Evolutionary conservation across 225 moss, liverwort and hornwort species (phyloP), one percentile per base, ranked within the genome.

Genomic region (Climacium dendroides): DNA sequence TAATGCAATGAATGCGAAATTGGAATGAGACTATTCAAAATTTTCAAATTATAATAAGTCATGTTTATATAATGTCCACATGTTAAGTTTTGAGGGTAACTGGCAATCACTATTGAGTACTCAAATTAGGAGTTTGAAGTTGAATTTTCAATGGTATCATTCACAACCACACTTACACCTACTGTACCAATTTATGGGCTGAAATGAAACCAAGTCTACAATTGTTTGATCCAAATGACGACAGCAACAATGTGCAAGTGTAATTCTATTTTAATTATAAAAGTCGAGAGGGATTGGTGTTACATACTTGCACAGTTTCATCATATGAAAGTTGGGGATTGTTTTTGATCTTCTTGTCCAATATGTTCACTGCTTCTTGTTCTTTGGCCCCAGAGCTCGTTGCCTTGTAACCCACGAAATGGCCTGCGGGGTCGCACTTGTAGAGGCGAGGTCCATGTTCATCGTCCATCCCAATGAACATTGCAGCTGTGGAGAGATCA

Each of bases 321-420:
- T 97, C 94, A 58, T 97, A 98, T 29, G 98, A 93, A 53, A 98
- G 89, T 62, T 95, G 92, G 5, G 95, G 96, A 77, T 97, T 95
- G 63, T 95, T 91, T 87, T 95, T 97, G 23, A 97, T 92, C 88
- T 95, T 98, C 86, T 95, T 98, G 86, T 97, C 98, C 85, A 98
- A 90, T 74, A 98, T 96, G 82, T 94, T 97, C 45, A 96, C 90
- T 17, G 96, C 98, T 90, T 98, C 98, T 88, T 98, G 97, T 87
- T 98, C 97, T 89, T 98, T 98, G 55, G 94, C 93, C 24, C 97
- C 97, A 6, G 98, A 95, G 81, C 96, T 98, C 2, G 98, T 98
- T 83, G 98, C 98, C 74, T 89, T 93, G 78, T 91, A 93, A 4
- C 93, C 92, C 57, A 91, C 90, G 17, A 91, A 93, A 81, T 93